Evolutionary conservation across 2,329 filamentous ascomycete genomes (phyloP), one percentile per base, ranked within the genome.

Genomic region (Thelonectria rubi): DNA sequence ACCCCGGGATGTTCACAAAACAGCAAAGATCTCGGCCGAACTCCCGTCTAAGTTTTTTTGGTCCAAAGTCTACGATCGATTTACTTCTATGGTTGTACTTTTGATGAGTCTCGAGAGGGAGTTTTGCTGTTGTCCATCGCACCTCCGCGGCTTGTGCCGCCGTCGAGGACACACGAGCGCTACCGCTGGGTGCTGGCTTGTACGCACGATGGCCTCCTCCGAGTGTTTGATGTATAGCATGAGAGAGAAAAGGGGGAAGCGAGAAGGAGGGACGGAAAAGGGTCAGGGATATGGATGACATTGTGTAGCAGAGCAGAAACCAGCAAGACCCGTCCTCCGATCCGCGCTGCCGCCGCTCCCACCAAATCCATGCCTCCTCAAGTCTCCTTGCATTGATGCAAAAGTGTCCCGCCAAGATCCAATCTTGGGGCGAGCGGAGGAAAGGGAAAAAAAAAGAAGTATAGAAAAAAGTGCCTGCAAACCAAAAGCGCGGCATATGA

Each of bases 251-350:
- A 43, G 21, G 37, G 47, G 26, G 39, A 39, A 46, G 58, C 60
- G 59, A 54, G 51, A 60, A 56, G 53, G 51, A 52, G 58, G 61
- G 30, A 55, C 39, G 24, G 62, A 51, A 50, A 51, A 60, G 67
- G 62, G 61, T 45, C 37, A 60, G 62, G 69, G 69, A 63, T 65
- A 64, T 55, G 65, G 69, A 65, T 71, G 68, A 63, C 56, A 69
- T 71, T 69, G 65, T 68, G 70, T 65, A 72, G 68, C 69, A 72
- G 63, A 69, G 66, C 69, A 72, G 69, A 71, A 71, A 72, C 67
- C 69, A 72, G 67, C 57, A 69, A 64, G 68, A 63, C 68, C 67
- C 62, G 64, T 69, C 65, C 68, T 65, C 65, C 58, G 57, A 66
- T 64, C 65, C 66, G 64, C 62, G 66, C 68, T 72, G 69, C 68